These are phyloP conservation scores for Pyrenula massariospora DNA, from an alignment of 495 filamentous ascomycete genomes.

Conservation along the genomic window DNA sequence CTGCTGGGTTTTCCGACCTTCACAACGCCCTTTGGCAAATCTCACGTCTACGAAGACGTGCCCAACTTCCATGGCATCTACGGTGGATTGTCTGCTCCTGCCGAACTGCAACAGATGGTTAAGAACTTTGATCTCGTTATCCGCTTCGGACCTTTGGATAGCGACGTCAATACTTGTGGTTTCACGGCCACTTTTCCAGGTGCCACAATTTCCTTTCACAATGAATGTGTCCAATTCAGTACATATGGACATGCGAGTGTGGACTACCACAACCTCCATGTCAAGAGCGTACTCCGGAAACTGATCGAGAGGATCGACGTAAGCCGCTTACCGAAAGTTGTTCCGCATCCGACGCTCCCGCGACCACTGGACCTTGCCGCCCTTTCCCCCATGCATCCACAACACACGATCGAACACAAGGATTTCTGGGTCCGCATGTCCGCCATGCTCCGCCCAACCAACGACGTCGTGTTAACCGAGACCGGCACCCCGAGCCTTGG, in stretches of 20 bases:
- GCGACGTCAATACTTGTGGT: constrained; percentile 25
- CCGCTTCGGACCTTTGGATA: constrained; percentile 21
- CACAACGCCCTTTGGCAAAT: constrained; percentile 23
- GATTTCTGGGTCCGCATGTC: constrained; percentile 20
- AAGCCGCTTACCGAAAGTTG: constrained; percentile 6
- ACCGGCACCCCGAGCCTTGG: constrained; percentile 28
- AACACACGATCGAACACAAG: constrained; percentile 15
- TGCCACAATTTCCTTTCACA: constrained; percentile 17
- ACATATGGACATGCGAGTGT: background rate
- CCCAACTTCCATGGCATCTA: constrained; percentile 26
- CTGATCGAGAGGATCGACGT: constrained; percentile 13
- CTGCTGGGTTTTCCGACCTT: constrained; percentile 21
- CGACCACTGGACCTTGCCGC: constrained; percentile 3
- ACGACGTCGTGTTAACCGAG: constrained; percentile 28
- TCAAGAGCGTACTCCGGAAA: constrained; percentile 7
- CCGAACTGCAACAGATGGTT: constrained; percentile 13
- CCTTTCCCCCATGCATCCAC: constrained; percentile 5
- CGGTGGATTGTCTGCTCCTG: constrained; percentile 13
- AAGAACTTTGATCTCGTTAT: constrained; percentile 21
- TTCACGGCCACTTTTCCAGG: constrained; percentile 16
- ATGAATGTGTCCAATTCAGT: constrained; percentile 17
- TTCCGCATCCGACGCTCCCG: background rate
- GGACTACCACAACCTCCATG: constrained; percentile 2
- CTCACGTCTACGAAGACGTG: constrained; percentile 22
- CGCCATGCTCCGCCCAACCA: constrained; percentile 15